phyloP scores from a whole-genome alignment of 495 filamentous ascomycete genomes.

The Evernia prunastri region DNA sequence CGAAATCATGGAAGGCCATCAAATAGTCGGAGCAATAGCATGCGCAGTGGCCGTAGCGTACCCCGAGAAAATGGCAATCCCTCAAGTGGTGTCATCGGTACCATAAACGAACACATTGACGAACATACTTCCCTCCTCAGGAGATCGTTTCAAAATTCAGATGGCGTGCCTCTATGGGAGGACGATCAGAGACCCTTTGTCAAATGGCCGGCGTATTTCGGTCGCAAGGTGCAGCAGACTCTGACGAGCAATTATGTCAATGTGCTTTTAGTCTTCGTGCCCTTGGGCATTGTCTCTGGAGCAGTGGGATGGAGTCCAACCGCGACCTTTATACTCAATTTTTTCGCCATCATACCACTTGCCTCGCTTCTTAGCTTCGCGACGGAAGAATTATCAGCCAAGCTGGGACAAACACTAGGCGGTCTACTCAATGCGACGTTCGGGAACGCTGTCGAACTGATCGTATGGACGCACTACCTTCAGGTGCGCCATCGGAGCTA shows the following conservation, averaged over 20 bases:
- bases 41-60: slow-evolving; percentile 15
- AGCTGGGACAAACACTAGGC: slow-evolving; percentile 83
- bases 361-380: slow-evolving; percentile 91
- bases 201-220: slow-evolving; percentile 48
- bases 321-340: slow-evolving; percentile 81
- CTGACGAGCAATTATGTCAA: slow-evolving; percentile 74
- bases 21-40: slow-evolving; percentile 19
- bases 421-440: slow-evolving; percentile 94
- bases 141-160: slow-evolving; percentile 19
- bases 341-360: slow-evolving; percentile 90
- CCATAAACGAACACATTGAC: slow-evolving; percentile 18
- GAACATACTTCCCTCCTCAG: slow-evolving; percentile 35
- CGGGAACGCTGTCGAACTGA: slow-evolving; percentile 97
- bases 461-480: slow-evolving; percentile 51
- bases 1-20: slow-evolving; percentile 15
- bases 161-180: slow-evolving; percentile 24
- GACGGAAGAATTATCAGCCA: slow-evolving; percentile 81
- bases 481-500: slow-evolving; percentile 10
- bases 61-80: slow-evolving; percentile 8
- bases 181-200: slow-evolving; percentile 41
- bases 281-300: slow-evolving; percentile 77
- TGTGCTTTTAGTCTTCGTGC: slow-evolving; percentile 80
- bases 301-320: slow-evolving; percentile 64
- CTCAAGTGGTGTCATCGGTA: not conserved
- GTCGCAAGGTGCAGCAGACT: slow-evolving; percentile 46